Evolutionary conservation across 305 asterid genomes (phyloP), one percentile per base, ranked within the genome.

Genomic region (Rubia peregrina): DNA sequence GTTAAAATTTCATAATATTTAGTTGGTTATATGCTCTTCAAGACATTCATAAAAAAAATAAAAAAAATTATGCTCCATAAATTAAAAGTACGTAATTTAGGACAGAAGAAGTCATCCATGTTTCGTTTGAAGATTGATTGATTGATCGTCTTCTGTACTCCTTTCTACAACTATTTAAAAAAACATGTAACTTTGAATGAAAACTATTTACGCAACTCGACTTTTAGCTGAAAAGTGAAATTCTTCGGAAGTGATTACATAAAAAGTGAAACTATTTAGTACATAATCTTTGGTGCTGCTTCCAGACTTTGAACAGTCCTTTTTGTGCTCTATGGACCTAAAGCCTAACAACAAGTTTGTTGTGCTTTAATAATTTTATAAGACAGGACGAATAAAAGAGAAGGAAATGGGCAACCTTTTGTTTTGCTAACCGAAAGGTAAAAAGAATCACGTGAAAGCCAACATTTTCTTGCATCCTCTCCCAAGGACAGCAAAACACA

Each of bases 401-500:
- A 17, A 16, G 57, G 57, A 17, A 16, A 21, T 51, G 21, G 57
- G 57, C 62, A 57, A 21, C 14, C 33, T 21, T 57, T 57, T 57
- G 21, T 59, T 21, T 59, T 59, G 64, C 16, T 13, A 30, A 61
- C 43, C 65, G 65, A 61, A 61, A 61, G 65, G 36, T 61, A 61
- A 61, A 59, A 61, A 61, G 19, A 61, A 61, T 61, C 65, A 61
- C 65, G 65, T 61, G 65, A 30, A 61, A 61, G 42, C 1, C 33
- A 30, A 30, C 1, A 0, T 56, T 3, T 12, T 60, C 9, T 60
- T 60, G n/a, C 10, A 12, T 61, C 36, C 65, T 36, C 5, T 61
- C 43, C 13, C 30, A 61, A 30, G n/a, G 42, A 26, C 65, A 61
- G 42, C 42, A 61, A 61, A 9, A 61, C 38, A 61, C 38, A 7